Conservation (phyloP, 2,329 filamentous ascomycete genomes). For the Chaetomiaceae sp. region DNA sequence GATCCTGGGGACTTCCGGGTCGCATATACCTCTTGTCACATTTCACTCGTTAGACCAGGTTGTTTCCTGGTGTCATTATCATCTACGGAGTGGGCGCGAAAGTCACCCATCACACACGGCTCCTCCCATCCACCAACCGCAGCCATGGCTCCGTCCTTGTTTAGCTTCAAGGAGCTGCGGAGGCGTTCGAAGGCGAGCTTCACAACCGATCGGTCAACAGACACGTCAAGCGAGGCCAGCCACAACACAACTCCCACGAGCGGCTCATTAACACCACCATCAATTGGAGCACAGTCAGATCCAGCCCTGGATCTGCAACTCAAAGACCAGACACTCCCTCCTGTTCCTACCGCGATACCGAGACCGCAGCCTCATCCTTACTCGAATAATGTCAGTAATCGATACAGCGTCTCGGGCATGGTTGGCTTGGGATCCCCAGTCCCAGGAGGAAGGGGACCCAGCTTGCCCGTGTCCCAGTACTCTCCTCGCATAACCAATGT, state of each 20-base stretch:
- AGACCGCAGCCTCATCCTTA: slow-evolving; percentile 37
- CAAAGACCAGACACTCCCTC: slow-evolving; percentile 39
- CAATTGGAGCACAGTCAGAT: slow-evolving; percentile 62
- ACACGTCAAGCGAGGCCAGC: slow-evolving; percentile 57
- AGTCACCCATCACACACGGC: not conserved
- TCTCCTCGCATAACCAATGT: slow-evolving; percentile 77
- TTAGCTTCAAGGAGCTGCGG: slow-evolving; percentile 65
- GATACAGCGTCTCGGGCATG: slow-evolving; percentile 62
- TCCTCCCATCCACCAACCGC: not conserved
- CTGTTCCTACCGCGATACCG: slow-evolving; percentile 27
- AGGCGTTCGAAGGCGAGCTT: slow-evolving; percentile 73
- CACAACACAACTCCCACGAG: slow-evolving; percentile 59
- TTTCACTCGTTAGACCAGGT: too few species aligned
- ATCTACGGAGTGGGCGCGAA: not conserved
- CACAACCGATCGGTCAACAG: slow-evolving; percentile 57
- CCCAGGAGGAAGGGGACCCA: slow-evolving; percentile 47
- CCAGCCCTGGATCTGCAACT: slow-evolving; percentile 60
- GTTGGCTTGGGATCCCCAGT: slow-evolving; percentile 54
- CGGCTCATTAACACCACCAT: slow-evolving; percentile 70
- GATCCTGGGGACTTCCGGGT: not conserved
- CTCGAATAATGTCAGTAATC: slow-evolving; percentile 41
- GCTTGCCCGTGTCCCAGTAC: slow-evolving; percentile 66
- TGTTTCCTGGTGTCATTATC: not conserved
- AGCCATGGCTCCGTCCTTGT: slow-evolving; percentile 59
- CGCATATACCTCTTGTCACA: not conserved